phyloP scores from a whole-genome alignment of 2,329 filamentous ascomycete genomes.

The Trichothecium sympodiale region DNA sequence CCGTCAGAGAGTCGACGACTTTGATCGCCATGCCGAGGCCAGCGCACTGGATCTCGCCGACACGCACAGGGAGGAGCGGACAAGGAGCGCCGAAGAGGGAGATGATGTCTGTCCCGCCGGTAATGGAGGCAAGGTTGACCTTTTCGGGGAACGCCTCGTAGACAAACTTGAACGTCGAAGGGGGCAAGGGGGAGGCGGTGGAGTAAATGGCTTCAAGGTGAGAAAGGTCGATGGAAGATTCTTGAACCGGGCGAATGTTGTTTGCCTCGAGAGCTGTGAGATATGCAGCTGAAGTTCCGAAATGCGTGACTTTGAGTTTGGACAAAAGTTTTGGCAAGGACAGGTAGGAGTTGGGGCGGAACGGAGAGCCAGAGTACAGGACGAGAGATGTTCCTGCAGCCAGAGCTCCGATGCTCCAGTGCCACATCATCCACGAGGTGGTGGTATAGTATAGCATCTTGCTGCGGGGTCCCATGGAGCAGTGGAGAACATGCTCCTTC shows the following conservation, averaged over 20 bases:
- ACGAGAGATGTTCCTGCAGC: conserved; percentile 74
- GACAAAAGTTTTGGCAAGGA: conserved; percentile 77
- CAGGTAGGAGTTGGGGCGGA: conserved; percentile 65
- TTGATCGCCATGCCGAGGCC: conserved; percentile 70
- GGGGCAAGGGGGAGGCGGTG: conserved; percentile 83
- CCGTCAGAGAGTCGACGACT: conserved; percentile 46
- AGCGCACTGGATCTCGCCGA: conserved; percentile 66
- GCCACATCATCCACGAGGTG: conserved; percentile 99
- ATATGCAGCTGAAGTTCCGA: conserved; percentile 91
- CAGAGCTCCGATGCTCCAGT: conserved; percentile 84
- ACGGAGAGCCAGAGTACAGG: conserved; percentile 88
- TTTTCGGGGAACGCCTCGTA: conserved; percentile 69
- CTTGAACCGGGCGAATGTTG: conserved; percentile 43
- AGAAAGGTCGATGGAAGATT: conserved; percentile 44
- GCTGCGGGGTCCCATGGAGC: conserved; percentile 62
- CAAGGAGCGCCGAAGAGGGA: conserved; percentile 86
- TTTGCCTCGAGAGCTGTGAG: conserved; percentile 83
- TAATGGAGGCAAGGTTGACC: conserved; percentile 88
- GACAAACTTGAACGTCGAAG: conserved; percentile 85
- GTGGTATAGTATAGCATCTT: conserved; percentile 90
- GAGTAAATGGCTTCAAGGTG: conserved; percentile 80
- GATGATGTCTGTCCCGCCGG: conserved; percentile 92
- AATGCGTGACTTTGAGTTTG: conserved; percentile 75
- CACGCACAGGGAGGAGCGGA: conserved; percentile 59
- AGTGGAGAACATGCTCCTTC: conserved; percentile 86